Evolutionary conservation across 1,284 basidiomycete species (phyloP), one percentile per base, ranked within the genome.

Genomic region (Trichosporon ovoides): DNA sequence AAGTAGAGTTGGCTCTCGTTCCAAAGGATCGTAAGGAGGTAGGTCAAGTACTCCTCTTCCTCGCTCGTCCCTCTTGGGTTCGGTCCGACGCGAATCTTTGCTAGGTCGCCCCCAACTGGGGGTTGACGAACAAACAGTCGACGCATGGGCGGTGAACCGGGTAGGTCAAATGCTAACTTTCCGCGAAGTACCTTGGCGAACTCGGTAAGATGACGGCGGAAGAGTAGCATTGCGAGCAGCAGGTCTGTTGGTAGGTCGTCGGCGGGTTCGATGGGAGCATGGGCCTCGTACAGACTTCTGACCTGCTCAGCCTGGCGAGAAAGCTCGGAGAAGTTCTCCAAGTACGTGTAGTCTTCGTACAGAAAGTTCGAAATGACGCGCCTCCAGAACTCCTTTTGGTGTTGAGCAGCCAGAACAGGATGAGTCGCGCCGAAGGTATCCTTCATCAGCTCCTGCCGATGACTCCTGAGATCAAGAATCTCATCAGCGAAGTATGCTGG

Each of bases 401-500:
- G 38, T 11, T 18, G 19, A 1, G 33, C 38, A 4, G 19, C 9
- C 6, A 54, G 19, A 3, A 43, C 28, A 11, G 52, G 52, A 14
- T 54, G 52, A 4, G 37, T 16, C 1, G 13, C 18, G 19, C 52
- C 52, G 19, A 19, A 20, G 14, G 38, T 18, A 19, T 55, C 43
- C 18, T 20, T 55, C 20, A 55, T 22, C 33, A 48, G 34, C 43
- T 46, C 40, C 19, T 34, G 53, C 19, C 31, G 40, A n/a, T 55
- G 53, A 11, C 24, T 16, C 9, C 4, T 46, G 7, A 48, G 16
- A 5, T 55, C 53, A 20, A 36, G 33, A 3, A 55, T 9, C 43
- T 55, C 38, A 10, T 55, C 53, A 7, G 35, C 40, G 28, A 55
- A 55, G 53, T 55, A 55, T 1, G 33, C 31, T 3, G 53, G 53